These are phyloP conservation scores for Carex scoparia DNA, from an alignment of 176 grass and related monocot species.

Conservation along the genomic window DNA sequence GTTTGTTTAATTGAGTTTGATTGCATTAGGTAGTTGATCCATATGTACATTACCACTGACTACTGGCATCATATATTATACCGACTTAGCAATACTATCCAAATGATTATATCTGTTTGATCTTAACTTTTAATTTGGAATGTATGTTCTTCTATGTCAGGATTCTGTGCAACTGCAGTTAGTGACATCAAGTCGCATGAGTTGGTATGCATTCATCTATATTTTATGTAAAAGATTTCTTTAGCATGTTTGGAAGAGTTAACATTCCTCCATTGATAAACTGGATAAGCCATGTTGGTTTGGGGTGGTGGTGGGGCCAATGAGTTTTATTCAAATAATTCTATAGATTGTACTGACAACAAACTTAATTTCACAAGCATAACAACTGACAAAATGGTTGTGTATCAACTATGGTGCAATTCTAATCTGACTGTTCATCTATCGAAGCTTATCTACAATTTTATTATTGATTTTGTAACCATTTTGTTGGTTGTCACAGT, in stretches of 20 bases:
- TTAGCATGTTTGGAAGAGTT: background rate
- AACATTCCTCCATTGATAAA: background rate
- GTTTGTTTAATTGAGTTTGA: background rate
- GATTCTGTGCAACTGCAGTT: slow-evolving; percentile 53
- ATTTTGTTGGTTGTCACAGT: background rate
- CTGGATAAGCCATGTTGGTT: background rate
- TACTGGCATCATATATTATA: background rate
- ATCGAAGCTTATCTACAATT: too few relatives aligned
- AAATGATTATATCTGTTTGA: background rate
- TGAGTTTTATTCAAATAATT: too few relatives aligned
- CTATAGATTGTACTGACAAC: too few relatives aligned
- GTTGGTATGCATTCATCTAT: slow-evolving; percentile 42
- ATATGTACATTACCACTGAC: background rate
- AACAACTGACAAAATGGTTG: background rate
- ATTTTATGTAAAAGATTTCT: background rate
- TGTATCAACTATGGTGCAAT: background rate
- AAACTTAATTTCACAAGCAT: too few relatives aligned
- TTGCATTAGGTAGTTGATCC: background rate
- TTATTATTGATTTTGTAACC: background rate
- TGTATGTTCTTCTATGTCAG: slow-evolving; percentile 28
- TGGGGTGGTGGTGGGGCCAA: background rate
- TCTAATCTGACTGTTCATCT: too few relatives aligned
- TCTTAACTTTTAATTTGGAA: background rate
- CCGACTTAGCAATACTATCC: background rate
- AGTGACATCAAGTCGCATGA: slow-evolving; percentile 40